Base-by-base conservation (phyloP, 2,329 filamentous ascomycete genomes). In the Fusarium domesticum region DNA sequence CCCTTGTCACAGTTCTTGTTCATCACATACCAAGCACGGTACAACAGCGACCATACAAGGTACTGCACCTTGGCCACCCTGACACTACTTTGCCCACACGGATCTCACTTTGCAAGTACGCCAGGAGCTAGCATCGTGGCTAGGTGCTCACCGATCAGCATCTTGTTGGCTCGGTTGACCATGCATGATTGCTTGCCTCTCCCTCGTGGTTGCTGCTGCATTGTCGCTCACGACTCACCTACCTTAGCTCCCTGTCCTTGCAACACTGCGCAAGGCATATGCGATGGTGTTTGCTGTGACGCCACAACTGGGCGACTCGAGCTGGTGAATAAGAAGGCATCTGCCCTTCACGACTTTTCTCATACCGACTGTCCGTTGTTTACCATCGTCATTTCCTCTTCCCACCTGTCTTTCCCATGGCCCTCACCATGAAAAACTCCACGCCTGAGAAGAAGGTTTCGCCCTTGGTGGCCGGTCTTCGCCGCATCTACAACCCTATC, bases 401-500 rank as follows among this genome's bases (percentile, higher is more conserved):
- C 23, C 14, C 20, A 6, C 23, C 14, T 28, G 3, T 28, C 23
- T 28, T 5, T 12, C 10, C 23, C 23, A 28, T 28, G 23, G 14
- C 23, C 23, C 8, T 28, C 23, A 28, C 10, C 7, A 28, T 10
- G 23, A 12, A 28, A 8, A 28, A 12, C 14, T 28, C 23, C 23
- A 28, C 10, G 3, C 7, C 23, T 8, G 23, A 28, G 23, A 28
- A 28, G 23, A 4, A 5, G 23, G 23, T 10, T 12, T 36, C 34
- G 12, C 18, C 34, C 30, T 19, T 32, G 15, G 31, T 33, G 12
- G n/a, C 14, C 17, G 14, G 16, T 6, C 42, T 45, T 35, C 35
- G 42, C 16, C 42, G 42, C 4, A 37, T 76, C 15, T 76, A 74
- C 56, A 63, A 66, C 34, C 64, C 70, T 3, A 45, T 81, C 18